These are phyloP conservation scores for Xylaria castorea DNA, from an alignment of 495 filamentous ascomycete genomes.

Conservation along the genomic window DNA sequence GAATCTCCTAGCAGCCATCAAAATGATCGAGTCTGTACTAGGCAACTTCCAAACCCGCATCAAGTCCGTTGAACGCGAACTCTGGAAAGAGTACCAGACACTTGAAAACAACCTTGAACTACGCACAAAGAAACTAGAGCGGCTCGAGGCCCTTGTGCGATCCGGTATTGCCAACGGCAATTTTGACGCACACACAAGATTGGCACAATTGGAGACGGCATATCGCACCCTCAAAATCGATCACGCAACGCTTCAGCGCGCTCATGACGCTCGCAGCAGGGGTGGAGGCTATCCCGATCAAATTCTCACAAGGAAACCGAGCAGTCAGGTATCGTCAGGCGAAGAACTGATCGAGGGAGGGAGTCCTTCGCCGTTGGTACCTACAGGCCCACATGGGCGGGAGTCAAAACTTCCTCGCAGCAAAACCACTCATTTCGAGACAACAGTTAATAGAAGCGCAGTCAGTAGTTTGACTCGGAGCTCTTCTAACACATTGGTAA, in stretches of 20 bases:
- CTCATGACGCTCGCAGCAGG: constrained; percentile 52
- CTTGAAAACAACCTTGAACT: constrained; percentile 81
- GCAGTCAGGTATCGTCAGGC: constrained; percentile 32
- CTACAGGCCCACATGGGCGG: constrained; percentile 53
- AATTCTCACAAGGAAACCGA: constrained; percentile 31
- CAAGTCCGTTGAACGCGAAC: constrained; percentile 81
- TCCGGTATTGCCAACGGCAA: constrained; percentile 54
- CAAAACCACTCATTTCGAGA: constrained; percentile 42
- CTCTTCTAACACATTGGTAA: constrained; percentile 35
- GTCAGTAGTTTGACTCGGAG: constrained; percentile 41
- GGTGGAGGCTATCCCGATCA: constrained; percentile 36
- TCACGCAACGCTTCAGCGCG: constrained; percentile 71
- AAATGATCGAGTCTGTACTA: constrained; percentile 83
- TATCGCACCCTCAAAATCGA: constrained; percentile 86
- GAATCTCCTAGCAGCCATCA: constrained; percentile 85
- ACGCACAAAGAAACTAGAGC: constrained; percentile 85
- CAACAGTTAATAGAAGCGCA: constrained; percentile 37
- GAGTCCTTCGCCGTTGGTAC: constrained; percentile 57
- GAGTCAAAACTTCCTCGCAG: constrained; percentile 45
- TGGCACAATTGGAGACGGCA: constrained; percentile 75
- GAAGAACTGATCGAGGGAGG: constrained; percentile 42
- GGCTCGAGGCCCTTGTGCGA: constrained; percentile 77
- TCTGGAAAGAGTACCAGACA: constrained; percentile 88
- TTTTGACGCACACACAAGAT: constrained; percentile 60
- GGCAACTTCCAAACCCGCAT: constrained; percentile 81